phyloP scores from a whole-genome alignment of 345 rosid species.

The Brassica incana region DNA sequence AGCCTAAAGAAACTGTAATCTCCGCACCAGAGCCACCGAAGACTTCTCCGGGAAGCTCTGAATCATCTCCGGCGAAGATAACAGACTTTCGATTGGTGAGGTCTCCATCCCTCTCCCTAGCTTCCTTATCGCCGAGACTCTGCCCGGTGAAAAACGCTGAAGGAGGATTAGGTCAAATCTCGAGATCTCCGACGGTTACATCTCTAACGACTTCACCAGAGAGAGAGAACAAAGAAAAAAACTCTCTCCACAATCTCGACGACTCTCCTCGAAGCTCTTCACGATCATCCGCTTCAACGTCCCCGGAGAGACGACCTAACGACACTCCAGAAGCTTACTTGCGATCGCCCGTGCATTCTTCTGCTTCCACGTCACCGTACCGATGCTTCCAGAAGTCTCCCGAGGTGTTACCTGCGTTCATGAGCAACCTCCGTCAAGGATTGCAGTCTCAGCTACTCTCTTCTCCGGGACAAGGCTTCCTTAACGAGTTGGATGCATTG shows the following conservation, averaged over 20 bases:
- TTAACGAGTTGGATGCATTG: slow-evolving; percentile 41
- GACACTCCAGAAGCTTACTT: slow-evolving; percentile 39
- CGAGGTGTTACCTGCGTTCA: slow-evolving; percentile 30
- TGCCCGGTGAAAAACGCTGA: slow-evolving; percentile 34
- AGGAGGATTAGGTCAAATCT: slow-evolving; percentile 38
- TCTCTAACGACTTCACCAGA: slow-evolving; percentile 57
- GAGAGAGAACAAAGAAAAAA: slow-evolving; percentile 31
- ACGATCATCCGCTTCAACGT: slow-evolving; percentile 45
- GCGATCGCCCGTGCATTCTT: slow-evolving; percentile 46
- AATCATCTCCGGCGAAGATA: slow-evolving; percentile 26
- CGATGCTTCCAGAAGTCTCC: slow-evolving; percentile 35
- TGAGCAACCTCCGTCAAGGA: slow-evolving; percentile 39
- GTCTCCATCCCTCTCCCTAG: slow-evolving; percentile 44
- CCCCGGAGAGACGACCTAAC: slow-evolving; percentile 43
- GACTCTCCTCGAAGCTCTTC: slow-evolving; percentile 35
- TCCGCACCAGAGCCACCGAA: slow-evolving; percentile 28
- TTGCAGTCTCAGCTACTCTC: slow-evolving; percentile 43
- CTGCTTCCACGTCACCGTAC: slow-evolving; percentile 45
- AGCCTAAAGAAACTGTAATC: slow-evolving; percentile 41
- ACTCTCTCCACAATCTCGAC: slow-evolving; percentile 29
- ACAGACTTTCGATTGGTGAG: slow-evolving; percentile 29
- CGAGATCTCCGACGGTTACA: slow-evolving; percentile 45
- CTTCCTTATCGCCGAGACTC: slow-evolving; percentile 44
- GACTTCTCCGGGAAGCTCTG: slow-evolving; percentile 25
- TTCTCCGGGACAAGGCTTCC: slow-evolving; percentile 34